Conservation (phyloP, 1,284 basidiomycete species). For the Sanghuangporus weigelae region DNA sequence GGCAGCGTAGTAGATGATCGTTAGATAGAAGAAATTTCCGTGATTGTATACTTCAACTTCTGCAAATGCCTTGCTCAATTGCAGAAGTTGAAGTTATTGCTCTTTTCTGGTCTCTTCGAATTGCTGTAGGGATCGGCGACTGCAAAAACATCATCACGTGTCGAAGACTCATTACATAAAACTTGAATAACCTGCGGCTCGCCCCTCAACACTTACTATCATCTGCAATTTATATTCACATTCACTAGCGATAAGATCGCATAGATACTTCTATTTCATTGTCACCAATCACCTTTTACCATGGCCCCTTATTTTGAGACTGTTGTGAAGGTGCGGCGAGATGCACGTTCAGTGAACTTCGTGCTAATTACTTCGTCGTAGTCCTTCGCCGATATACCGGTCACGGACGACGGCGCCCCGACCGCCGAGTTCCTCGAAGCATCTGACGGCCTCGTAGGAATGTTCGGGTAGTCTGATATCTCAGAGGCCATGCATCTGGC, state of each 20-base stretch:
- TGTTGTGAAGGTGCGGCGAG: slow-evolving; percentile 6
- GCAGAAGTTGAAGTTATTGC: no score
- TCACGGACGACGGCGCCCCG: slow-evolving; percentile 76
- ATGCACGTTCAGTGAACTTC: not conserved
- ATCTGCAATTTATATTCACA: not conserved
- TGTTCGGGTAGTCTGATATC: slow-evolving; percentile 67
- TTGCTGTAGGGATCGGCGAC: no score
- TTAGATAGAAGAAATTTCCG: no score
- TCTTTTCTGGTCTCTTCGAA: no score
- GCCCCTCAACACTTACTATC: not conserved
- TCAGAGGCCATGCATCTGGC: not conserved
- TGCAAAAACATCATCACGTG: no score
- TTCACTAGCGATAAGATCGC: not conserved
- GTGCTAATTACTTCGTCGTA: slow-evolving; percentile 28
- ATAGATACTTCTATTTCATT: not conserved
- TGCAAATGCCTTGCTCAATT: no score
- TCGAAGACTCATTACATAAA: not conserved
- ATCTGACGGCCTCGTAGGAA: slow-evolving; percentile 82
- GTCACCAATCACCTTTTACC: not conserved
- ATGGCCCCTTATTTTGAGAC: slow-evolving; percentile 18
- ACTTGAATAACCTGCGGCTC: not conserved
- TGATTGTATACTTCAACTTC: no score
- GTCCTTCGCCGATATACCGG: slow-evolving; percentile 85
- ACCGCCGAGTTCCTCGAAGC: slow-evolving; percentile 83
- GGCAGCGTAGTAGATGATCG: no score